Base-by-base conservation (phyloP, 1,284 basidiomycete genomes). In the Papiliotrema laurentii region DNA sequence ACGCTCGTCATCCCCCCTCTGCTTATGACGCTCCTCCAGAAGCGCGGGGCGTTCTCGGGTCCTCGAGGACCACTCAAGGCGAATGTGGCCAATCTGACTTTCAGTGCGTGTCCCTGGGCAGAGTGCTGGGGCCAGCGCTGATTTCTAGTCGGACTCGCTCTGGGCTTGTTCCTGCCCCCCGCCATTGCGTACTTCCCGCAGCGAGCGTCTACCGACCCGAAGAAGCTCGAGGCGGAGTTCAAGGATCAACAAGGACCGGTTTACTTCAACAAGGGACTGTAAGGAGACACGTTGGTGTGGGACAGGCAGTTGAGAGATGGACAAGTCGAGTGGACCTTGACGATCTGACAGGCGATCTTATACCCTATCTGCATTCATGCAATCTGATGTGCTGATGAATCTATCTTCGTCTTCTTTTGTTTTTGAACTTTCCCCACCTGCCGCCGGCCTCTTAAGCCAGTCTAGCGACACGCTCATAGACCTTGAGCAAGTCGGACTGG, bases 141-240 rank as follows among this genome's bases (percentile, higher is more conserved):
- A 41, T 40, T 7, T 24, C 24, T 48, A 60, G 74, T 80, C 62
- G 78, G 78, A 5, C 58, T 75, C 1, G 75, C 73, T 2, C 69
- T 80, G 14, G 74, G 77, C 42, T 57, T 77, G 43, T 79, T 78
- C 71, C 66, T 80, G 0, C 78, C 78, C 1, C 78, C 78, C 6
- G 77, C 78, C n/a, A 79, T 80, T 55, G 78, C 78, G 11, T 74
- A 75, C 53, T 80, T 78, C 67, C 78, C 78, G 5, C 77, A 78
- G 53, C 64, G 73, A 13, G 77, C 75, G 0, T 52, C 52, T 5
- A 74, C 76, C 27, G 56, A 61, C 40, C 66, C 74, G 13, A 61
- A 66, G 24, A 71, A 71, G 52, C 65, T 80, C 45, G 64, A 74
- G 43, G 47, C 59, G 16, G 55, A 72, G 39, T 64, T 76, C 41